These are phyloP conservation scores for Penicillium atrosanguineum DNA, from an alignment of 495 filamentous ascomycete genomes.

Conservation along the genomic window DNA sequence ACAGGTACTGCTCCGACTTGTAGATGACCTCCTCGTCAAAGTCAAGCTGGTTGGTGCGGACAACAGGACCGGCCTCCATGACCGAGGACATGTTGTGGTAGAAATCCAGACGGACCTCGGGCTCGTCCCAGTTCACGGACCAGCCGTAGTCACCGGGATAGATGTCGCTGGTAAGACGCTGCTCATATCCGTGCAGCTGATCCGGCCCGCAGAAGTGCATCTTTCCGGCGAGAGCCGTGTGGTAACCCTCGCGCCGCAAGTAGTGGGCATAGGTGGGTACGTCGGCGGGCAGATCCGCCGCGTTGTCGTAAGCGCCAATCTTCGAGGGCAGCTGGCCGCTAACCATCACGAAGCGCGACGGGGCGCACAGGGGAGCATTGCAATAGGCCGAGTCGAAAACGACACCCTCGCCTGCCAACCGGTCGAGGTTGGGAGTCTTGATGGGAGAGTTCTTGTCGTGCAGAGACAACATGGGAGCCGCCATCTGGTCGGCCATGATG, in stretches of 20 bases:
- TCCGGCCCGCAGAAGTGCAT: conserved; percentile 92
- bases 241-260: conserved; percentile 77
- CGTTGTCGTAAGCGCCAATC: conserved; percentile 87
- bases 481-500: conserved; percentile 92
- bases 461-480: conserved; percentile 78
- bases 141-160: conserved; percentile 90
- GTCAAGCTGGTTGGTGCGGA: conserved; percentile 89
- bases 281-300: conserved; percentile 68
- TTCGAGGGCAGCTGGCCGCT: conserved; percentile 82
- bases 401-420: conserved; percentile 71
- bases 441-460: conserved; percentile 78
- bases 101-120: conserved; percentile 80
- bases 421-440: conserved; percentile 81
- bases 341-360: conserved; percentile 85
- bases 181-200: conserved; percentile 87
- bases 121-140: conserved; percentile 87
- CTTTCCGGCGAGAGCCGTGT: conserved; percentile 86
- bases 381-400: conserved; percentile 89
- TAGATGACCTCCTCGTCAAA: conserved; percentile 93
- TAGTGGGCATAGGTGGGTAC: conserved; percentile 87
- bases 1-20: conserved; percentile 76
- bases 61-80: conserved; percentile 75
- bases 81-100: conserved; percentile 92
- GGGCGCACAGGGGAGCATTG: conserved; percentile 83
- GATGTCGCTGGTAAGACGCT: conserved; percentile 84